Evolutionary conservation across 306 rosid genomes (phyloP).

Genomic region (Canavalia ensiformis): DNA sequence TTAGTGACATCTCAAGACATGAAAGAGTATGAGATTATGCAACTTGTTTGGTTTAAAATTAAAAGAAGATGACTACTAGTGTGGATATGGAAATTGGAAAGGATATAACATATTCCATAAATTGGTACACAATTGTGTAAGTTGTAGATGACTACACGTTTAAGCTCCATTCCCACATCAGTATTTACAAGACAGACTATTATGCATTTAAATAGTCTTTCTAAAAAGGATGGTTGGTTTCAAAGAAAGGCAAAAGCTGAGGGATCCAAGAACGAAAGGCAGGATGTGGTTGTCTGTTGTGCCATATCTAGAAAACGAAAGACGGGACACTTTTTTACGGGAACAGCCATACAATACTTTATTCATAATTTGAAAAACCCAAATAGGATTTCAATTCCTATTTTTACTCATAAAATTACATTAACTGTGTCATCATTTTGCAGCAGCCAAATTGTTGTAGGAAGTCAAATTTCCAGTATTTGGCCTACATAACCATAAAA

Average conservation of each 20-base stretch:
- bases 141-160: background rate
- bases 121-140: background rate
- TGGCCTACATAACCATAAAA: constrained; percentile 67
- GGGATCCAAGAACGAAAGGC: background rate
- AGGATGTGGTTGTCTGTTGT: background rate
- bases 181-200: background rate
- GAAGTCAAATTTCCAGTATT: constrained; percentile 41
- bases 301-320: background rate
- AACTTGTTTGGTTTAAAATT: background rate
- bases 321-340: background rate
- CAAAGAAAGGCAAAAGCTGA: background rate
- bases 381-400: background rate
- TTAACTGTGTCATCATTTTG: background rate
- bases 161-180: background rate
- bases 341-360: background rate
- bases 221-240: background rate
- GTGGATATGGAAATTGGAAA: background rate
- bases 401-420: background rate
- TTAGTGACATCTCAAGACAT: background rate
- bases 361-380: constrained; percentile 20
- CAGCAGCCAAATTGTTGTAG: constrained; percentile 9
- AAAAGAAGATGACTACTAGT: background rate
- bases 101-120: background rate
- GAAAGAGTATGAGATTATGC: background rate
- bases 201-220: background rate